A percentile compares a stretch with the other conserved stretches of the same genome.
Evolutionary conservation across 768 basidiomycete species (phyloP).

Genomic region (Trametes cinnabarina): DNA sequence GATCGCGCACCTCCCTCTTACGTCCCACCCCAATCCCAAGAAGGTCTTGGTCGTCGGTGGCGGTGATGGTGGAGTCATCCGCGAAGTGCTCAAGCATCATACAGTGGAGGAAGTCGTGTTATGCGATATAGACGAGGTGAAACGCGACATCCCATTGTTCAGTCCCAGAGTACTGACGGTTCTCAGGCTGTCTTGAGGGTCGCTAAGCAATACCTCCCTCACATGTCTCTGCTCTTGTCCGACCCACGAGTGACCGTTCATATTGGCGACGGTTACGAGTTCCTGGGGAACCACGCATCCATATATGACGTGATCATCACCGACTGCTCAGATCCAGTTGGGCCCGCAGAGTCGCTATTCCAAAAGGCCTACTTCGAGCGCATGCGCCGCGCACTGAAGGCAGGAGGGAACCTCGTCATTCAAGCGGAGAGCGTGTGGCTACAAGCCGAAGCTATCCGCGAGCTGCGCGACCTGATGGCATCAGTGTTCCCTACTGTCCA

Average conservation of each 20-base stretch:
- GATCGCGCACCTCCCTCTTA: slow-evolving; percentile 94
- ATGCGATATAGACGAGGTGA: slow-evolving; percentile 95
- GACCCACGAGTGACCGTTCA: slow-evolving; percentile 80
- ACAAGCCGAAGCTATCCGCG: slow-evolving; percentile 82
- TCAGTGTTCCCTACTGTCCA: slow-evolving; percentile 76
- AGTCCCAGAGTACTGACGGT: too few species aligned
- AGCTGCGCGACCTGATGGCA: slow-evolving; percentile 65
- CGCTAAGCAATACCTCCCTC: slow-evolving; percentile 88
- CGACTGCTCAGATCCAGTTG: slow-evolving; percentile 98
- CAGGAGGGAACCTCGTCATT: slow-evolving; percentile 90
- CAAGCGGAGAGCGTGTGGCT: slow-evolving; percentile 97
- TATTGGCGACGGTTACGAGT: slow-evolving; percentile 97
- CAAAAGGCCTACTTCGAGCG: slow-evolving; percentile 96
- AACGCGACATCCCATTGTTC: too few species aligned
- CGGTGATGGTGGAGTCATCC: slow-evolving; percentile 96
- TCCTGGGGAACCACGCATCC: slow-evolving; percentile 81
- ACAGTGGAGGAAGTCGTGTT: slow-evolving; percentile 89
- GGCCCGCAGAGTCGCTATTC: slow-evolving; percentile 92
- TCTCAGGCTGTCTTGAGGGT: slow-evolving; percentile 87
- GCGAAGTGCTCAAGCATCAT: slow-evolving; percentile 93
- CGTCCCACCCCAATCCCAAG: slow-evolving; percentile 93
- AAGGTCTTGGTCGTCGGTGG: slow-evolving; percentile 97
- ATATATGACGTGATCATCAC: slow-evolving; percentile 98
- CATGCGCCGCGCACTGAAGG: slow-evolving; percentile 82
- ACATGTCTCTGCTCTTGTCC: slow-evolving; percentile 82